Percentiles rank a stretch among this genome's conserved stretches.
Evolutionary conservation across 2,329 filamentous ascomycete genomes (phyloP).

Genomic region (Graphilbum sp.): DNA sequence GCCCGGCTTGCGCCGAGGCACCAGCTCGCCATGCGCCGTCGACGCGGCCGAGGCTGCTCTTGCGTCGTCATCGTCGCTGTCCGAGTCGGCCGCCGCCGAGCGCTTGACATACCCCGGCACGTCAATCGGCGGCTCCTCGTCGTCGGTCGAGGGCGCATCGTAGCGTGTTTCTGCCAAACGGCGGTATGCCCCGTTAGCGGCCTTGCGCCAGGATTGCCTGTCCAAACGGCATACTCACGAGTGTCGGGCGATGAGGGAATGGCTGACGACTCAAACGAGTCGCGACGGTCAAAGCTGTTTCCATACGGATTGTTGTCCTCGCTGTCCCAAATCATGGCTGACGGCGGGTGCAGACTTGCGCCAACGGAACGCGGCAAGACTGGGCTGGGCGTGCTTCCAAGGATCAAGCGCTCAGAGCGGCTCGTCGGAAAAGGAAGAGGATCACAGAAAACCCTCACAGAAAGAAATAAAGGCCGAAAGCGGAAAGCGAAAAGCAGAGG

Average conservation of each 20-base stretch:
- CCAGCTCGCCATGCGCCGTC: conserved; percentile 22
- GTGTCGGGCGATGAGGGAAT: conserved; percentile 43
- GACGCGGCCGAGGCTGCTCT: conserved; percentile 7
- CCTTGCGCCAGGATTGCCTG: no score
- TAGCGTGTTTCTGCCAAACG: conserved; percentile 32
- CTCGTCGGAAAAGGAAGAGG: no score
- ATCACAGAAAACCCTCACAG: not conserved
- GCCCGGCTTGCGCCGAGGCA: conserved; percentile 55
- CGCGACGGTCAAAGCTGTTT: conserved; percentile 72
- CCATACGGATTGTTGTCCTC: conserved; percentile 98
- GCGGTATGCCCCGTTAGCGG: no score
- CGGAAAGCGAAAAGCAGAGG: no score
- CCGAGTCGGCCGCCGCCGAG: conserved; percentile 19
- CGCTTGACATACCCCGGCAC: conserved; percentile 12
- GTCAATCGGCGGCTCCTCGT: conserved; percentile 43
- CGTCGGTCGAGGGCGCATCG: conserved; percentile 46
- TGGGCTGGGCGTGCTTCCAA: no score
- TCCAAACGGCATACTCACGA: conserved; percentile 31
- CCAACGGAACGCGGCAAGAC: no score
- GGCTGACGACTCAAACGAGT: conserved; percentile 56
- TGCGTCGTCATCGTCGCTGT: conserved; percentile 32
- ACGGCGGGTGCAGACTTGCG: no score
- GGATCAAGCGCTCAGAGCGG: no score
- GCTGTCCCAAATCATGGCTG: conserved; percentile 92
- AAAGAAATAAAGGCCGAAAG: not conserved